A percentile compares a stretch with the other conserved stretches of the same genome.
Conservation (phyloP, 1,139 yeast genomes). For the Neolecta irregularis region DNA sequence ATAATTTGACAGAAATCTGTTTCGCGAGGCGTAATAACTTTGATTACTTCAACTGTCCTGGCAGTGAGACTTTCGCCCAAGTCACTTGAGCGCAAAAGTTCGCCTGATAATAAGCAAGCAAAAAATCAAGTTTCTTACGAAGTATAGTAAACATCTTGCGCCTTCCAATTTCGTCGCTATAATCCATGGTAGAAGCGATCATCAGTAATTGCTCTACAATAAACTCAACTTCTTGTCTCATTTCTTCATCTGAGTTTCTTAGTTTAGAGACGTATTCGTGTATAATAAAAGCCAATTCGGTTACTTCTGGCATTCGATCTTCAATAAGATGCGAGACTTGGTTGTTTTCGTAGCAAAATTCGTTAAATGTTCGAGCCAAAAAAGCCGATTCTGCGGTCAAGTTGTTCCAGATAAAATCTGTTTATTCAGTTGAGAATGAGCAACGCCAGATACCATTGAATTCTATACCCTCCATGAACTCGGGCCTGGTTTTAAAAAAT, state of each 20-base stretch:
- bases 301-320: slow-evolving; percentile 62
- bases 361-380: slow-evolving; percentile 50
- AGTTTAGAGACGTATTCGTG: slow-evolving; percentile 34
- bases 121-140: slow-evolving; percentile 28
- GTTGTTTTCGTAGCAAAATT: slow-evolving; percentile 42
- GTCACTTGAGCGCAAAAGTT: slow-evolving; percentile 18
- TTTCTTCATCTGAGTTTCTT: slow-evolving; percentile 23
- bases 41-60: slow-evolving; percentile 47
- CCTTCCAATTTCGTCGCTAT: slow-evolving; percentile 83
- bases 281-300: slow-evolving; percentile 47
- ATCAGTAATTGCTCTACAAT: slow-evolving; percentile 57
- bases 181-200: slow-evolving; percentile 61
- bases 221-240: slow-evolving; percentile 50
- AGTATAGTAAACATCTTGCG: slow-evolving; percentile 62
- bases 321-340: slow-evolving; percentile 45
- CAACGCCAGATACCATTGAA: slow-evolving; percentile 28
- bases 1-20: slow-evolving; percentile 72
- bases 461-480: slow-evolving; percentile 40
- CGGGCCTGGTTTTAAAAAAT: slow-evolving; percentile 48
- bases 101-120: slow-evolving; percentile 13
- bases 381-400: slow-evolving; percentile 65
- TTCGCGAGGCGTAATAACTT: slow-evolving; percentile 60
- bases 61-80: slow-evolving; percentile 40
- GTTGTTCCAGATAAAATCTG: slow-evolving; percentile 42
- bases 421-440: slow-evolving; percentile 14